Evolutionary conservation across 2,329 filamentous ascomycete species (phyloP).

Genomic region (Fusarium kyushuense): DNA sequence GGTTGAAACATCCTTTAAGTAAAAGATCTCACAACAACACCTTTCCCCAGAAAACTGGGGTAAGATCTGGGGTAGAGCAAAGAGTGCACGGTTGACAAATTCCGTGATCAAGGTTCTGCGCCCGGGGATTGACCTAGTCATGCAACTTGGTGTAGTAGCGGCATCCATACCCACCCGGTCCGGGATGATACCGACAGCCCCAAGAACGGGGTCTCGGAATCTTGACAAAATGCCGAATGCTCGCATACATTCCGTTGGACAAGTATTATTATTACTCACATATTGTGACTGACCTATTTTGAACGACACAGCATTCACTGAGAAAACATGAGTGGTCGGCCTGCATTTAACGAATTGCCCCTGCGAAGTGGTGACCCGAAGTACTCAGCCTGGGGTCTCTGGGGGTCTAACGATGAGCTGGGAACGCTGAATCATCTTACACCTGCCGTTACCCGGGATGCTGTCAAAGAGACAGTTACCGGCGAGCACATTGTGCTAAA

Average conservation of each 20-base stretch:
- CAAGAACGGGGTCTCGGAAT: no score
- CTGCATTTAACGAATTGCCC: background rate
- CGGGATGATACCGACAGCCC: no score
- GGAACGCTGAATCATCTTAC: background rate
- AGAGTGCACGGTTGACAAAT: background rate
- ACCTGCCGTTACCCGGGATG: background rate
- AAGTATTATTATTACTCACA: no score
- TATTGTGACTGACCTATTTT: no score
- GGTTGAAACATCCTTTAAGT: background rate
- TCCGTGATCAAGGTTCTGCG: background rate
- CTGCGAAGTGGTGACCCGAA: background rate
- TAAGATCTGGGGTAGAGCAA: background rate
- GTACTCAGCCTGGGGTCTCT: conserved; percentile 3
- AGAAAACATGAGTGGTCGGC: background rate
- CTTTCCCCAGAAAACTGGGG: background rate
- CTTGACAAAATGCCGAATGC: no score
- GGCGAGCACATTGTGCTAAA: background rate
- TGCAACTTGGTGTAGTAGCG: background rate
- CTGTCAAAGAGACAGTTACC: background rate
- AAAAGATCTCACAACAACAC: background rate
- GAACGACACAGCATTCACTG: background rate
- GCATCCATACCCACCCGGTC: no score
- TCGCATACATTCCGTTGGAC: no score
- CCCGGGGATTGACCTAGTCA: background rate
- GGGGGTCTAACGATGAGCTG: background rate